These are phyloP conservation scores for Hordeum pubiflorum DNA, from an alignment of 202 grass and related monocot species.

Conservation along the genomic window DNA sequence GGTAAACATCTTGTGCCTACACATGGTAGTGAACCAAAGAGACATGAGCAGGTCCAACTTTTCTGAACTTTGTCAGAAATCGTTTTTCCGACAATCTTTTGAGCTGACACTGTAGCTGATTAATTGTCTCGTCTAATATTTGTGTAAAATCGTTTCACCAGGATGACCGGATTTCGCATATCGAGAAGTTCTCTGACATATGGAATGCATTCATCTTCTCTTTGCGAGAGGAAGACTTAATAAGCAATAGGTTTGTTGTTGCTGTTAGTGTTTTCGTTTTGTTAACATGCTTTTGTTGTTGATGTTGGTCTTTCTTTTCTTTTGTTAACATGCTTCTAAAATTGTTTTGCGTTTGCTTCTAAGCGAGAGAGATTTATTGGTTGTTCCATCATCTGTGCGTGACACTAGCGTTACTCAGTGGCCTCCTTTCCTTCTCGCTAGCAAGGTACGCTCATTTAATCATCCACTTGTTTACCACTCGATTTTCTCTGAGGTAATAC, in stretches of 20 bases:
- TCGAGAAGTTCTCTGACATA: constrained; percentile 57
- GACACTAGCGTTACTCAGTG: constrained; percentile 65
- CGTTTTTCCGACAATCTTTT: not conserved
- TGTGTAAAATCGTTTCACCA: constrained; percentile 32
- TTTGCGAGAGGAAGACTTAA: constrained; percentile 85
- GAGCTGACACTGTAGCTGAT: not conserved
- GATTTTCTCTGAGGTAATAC: not conserved
- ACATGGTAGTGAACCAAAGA: constrained; percentile 2
- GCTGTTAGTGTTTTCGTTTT: constrained; percentile 18
- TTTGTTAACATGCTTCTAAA: not conserved
- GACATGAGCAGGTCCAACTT: constrained; percentile 16
- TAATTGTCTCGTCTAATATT: not conserved
- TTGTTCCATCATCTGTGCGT: constrained; percentile 65
- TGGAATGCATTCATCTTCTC: constrained; percentile 90
- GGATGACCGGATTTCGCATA: constrained; percentile 38
- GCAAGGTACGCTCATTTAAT: constrained; percentile 51
- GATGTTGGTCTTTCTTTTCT: constrained; percentile 3
- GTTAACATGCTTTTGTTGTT: constrained; percentile 19
- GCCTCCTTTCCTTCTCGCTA: constrained; percentile 98
- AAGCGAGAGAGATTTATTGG: constrained; percentile 74
- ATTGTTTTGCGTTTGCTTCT: constrained; percentile 22
- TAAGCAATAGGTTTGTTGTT: constrained; percentile 60
- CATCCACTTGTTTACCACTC: not conserved
- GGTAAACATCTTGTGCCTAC: constrained; percentile 49
- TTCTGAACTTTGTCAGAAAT: not conserved